Conservation (phyloP, 2,329 filamentous ascomycete species). For the Penicillium sp. region DNA sequence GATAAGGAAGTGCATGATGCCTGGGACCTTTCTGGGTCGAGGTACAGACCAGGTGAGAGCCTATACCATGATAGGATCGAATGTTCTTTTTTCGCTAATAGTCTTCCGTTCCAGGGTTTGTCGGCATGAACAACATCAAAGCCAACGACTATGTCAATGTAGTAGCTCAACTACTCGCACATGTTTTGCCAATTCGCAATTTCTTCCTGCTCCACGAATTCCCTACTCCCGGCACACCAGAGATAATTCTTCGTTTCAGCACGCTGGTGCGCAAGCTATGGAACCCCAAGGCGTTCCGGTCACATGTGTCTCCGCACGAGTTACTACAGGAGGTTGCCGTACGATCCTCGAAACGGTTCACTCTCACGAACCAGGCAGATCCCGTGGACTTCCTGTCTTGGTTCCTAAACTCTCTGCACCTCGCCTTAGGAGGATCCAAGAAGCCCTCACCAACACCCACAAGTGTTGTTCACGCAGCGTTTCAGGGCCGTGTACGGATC, state of each 20-base stretch:
- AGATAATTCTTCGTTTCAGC: constrained; percentile 78
- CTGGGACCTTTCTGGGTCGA: constrained; percentile 71
- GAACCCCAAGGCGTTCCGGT: constrained; percentile 93
- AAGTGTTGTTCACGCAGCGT: constrained; percentile 81
- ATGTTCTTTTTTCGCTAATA: neutral
- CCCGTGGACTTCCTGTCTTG: constrained; percentile 93
- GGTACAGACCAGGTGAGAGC: constrained; percentile 64
- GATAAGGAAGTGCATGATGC: constrained; percentile 55
- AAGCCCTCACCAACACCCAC: constrained; percentile 58
- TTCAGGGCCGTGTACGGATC: constrained; percentile 84
- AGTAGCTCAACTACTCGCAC: constrained; percentile 79
- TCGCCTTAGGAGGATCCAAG: constrained; percentile 81
- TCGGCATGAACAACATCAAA: constrained; percentile 99
- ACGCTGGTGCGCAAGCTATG: constrained; percentile 93
- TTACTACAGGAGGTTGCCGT: constrained; percentile 88
- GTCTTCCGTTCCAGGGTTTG: constrained; percentile 52
- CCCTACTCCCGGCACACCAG: constrained; percentile 51
- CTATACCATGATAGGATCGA: neutral
- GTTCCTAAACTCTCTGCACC: constrained; percentile 93
- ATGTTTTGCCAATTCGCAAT: constrained; percentile 81
- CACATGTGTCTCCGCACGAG: constrained; percentile 93
- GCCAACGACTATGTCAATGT: constrained; percentile 98
- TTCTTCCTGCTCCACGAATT: constrained; percentile 85
- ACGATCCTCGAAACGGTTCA: constrained; percentile 84
- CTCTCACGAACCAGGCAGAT: constrained; percentile 80